These are phyloP conservation scores for Phytophthora aleatoria DNA, from an alignment of 352 stramenopile genomes.

Conservation along the genomic window DNA sequence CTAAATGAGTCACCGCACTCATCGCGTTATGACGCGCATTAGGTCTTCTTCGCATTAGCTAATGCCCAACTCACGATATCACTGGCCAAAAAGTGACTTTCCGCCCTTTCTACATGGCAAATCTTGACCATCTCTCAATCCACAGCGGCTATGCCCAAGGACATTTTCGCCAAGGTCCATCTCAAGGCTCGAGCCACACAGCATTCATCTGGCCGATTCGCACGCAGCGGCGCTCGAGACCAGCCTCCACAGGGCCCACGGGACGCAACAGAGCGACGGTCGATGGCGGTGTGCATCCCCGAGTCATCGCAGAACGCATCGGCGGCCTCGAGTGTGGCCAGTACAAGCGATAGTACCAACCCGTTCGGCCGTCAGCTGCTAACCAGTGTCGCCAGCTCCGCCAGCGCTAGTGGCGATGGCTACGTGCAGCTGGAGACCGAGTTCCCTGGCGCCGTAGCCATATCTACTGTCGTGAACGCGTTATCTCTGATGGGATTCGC, in stretches of 20 bases:
- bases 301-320: constrained; percentile 21
- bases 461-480: constrained; percentile 66
- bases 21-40: constrained; percentile 2
- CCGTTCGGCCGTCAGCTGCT: constrained; percentile 41
- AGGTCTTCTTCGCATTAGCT: constrained; percentile 24
- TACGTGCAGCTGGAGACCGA: constrained; percentile 48
- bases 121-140: constrained; percentile 15
- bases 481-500: constrained; percentile 76
- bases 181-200: constrained; percentile 9
- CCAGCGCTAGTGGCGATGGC: constrained; percentile 12
- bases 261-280: constrained; percentile 9
- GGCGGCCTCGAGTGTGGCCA: constrained; percentile 19
- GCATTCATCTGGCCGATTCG: constrained; percentile 15
- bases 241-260: constrained; percentile 7
- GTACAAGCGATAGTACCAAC: constrained; percentile 34
- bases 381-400: constrained; percentile 5
- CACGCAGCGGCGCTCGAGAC: constrained; percentile 9
- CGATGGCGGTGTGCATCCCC: constrained; percentile 37
- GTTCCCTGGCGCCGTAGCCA: constrained; percentile 56
- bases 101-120: constrained; percentile 13
- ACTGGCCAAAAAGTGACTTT: constrained; percentile 22
- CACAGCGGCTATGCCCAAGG: constrained; percentile 2
- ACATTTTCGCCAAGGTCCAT: constrained; percentile 19
- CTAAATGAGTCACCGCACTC: constrained; percentile 13
- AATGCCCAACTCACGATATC: not conserved